Evolutionary conservation across 2,329 filamentous ascomycete genomes (phyloP), one percentile per base, ranked within the genome.

Genomic region (Stemphylium beticola): DNA sequence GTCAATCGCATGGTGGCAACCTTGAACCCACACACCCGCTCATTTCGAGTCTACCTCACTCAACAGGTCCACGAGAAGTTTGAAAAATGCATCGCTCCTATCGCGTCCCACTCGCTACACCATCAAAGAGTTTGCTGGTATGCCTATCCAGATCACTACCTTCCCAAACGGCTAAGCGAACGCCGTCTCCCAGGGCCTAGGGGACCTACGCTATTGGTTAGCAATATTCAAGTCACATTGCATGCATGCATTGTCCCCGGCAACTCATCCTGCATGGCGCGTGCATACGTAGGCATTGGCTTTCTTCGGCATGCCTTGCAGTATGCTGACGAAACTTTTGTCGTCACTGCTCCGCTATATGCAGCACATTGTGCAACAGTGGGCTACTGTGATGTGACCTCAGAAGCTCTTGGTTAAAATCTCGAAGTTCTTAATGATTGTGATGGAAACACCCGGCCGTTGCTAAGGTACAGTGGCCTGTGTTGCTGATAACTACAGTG

Each of bases 121-220:
- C 11, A 45, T 45, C 34, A 40, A 7, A 11, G 15, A 37, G 48
- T 11, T 38, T 18, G 18, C 29, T 31, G 15, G n/a, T 33, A 22
- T 39, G 24, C 12, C 9, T 46, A 24, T 41, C 47, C 29, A 9
- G 29, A 40, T 17, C 29, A 29, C 45, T 36, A 55, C 52, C 52
- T 55, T 55, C 52, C 48, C 31, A n/a, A 55, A 46, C 34, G 31
- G 41, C 41, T 46, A 50, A 55, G 52, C 47, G 47, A 45, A 31
- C 36, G 22, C 29, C 29, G 32, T 46, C 24, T 55, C 26, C 17
- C 31, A 42, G 14, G n/a, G 18, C 14, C 29, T 17, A n/a, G 5
- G 17, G 17, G 24, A n/a, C 22, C 24, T 24, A 32, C 29, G 31
- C 17, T 15, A 55, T 55, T 51, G 47, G 52, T n/a, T 24, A 15